Evolutionary conservation across 2,329 filamentous ascomycete species (phyloP), one percentile per base, ranked within the genome.

Genomic region (Fusarium albidum): DNA sequence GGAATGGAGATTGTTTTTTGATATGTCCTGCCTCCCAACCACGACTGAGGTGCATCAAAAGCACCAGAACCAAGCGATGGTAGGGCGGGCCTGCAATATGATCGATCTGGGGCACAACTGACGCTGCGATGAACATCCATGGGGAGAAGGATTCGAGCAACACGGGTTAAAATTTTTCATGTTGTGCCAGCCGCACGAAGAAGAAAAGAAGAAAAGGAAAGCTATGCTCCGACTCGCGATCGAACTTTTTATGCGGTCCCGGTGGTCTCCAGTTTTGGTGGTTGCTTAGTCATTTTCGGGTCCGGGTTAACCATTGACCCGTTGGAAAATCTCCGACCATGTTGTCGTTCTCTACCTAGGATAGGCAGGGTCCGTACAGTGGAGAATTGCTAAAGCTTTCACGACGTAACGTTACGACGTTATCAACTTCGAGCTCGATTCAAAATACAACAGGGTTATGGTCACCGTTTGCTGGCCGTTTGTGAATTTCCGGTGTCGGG

Each of bases 121-220:
- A 92, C 89, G 87, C 89, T 86, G 67, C 74, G 76, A 76, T 69
- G 61, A 60, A 61, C 61, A 79, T 82, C 79, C 79, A 81, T 86
- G 75, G 67, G 70, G 72, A 45, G 64, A 71, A 71, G 78, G 79
- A 87, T 80, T 81, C 83, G 87, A 89, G 89, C 88, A 92, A 92
- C 88, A 90, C 86, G 88, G 88, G 85, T 83, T 84, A 83, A 84
- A 84, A 72, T 79, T 76, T 79, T 81, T 77, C 72, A 76, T 77
- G 83, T 87, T 81, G 85, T 87, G 85, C 86, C 86, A 79, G 88
- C 89, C 89, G 89, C 89, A 92, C 88, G 80, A 91, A 82, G 85
- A 83, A 82, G 77, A 78, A 80, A 83, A 84, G 77, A 71, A 74
- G 69, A 76, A 76, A 77, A 73, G 74, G 71, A 74, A 67, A 70